These are phyloP conservation scores for Cetraspora pellucida DNA, from an alignment of 192 early-diverging fungal species.

Conservation along the genomic window DNA sequence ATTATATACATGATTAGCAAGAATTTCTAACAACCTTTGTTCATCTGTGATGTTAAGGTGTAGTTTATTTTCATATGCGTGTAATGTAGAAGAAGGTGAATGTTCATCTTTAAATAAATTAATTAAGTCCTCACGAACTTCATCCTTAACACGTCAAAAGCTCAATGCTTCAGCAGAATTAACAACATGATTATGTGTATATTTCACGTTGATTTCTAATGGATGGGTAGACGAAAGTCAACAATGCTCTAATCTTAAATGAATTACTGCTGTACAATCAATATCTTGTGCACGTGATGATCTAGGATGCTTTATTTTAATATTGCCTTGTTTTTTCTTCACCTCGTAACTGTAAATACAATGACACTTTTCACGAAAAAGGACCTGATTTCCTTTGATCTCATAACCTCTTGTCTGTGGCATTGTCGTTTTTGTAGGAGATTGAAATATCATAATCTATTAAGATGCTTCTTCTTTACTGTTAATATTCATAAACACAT, in stretches of 20 bases:
- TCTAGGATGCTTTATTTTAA: not conserved
- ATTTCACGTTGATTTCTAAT: not conserved
- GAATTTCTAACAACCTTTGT: not conserved
- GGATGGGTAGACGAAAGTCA: not conserved
- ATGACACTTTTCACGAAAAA: not conserved
- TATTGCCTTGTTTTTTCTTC: not conserved
- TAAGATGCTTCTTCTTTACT: not conserved
- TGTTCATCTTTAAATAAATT: not conserved
- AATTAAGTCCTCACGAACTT: not conserved
- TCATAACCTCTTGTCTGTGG: not conserved
- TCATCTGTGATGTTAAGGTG: not conserved
- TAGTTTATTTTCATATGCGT: not conserved
- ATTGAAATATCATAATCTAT: not conserved
- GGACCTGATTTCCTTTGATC: not conserved
- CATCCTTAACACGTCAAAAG: not conserved
- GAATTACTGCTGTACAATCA: not conserved
- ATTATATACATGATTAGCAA: not conserved
- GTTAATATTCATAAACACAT: not conserved
- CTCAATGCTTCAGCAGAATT: not conserved
- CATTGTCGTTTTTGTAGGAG: constrained; percentile 5
- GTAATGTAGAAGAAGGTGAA: not conserved
- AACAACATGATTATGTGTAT: not conserved
- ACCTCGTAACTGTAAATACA: not conserved
- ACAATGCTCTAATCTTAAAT: not conserved
- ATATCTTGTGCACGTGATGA: not conserved